Percentiles rank a stretch among this genome's conserved stretches.
These are phyloP conservation scores for Coemansia sp. DNA, from an alignment of 192 early-diverging fungal genomes.

Conservation along the genomic window DNA sequence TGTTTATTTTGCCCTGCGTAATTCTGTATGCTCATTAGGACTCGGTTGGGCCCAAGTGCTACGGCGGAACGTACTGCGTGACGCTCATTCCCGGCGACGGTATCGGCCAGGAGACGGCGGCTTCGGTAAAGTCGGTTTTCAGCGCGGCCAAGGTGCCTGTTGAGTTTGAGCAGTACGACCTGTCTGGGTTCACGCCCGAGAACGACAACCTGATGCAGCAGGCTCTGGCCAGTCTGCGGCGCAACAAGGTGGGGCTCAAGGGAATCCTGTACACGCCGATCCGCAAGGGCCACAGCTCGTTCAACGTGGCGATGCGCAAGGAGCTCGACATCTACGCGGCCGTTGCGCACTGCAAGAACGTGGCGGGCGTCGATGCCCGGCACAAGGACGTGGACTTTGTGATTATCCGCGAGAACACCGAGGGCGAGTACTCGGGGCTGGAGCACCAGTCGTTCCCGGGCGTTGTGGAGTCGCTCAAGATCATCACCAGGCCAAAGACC, in stretches of 20 bases:
- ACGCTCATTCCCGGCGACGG: slow-evolving; percentile 99
- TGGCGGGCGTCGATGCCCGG: slow-evolving; percentile 80
- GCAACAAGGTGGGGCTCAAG: slow-evolving; percentile 98
- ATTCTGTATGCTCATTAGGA: too few relatives aligned
- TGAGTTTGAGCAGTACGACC: slow-evolving; percentile 96
- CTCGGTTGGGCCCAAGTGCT: slow-evolving; percentile 54
- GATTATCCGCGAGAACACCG: slow-evolving; percentile 99
- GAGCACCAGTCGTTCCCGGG: slow-evolving; percentile 98
- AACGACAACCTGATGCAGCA: slow-evolving; percentile 83
- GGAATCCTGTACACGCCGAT: slow-evolving; percentile 90
- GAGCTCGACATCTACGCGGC: slow-evolving; percentile 99
- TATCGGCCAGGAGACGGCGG: slow-evolving; percentile 90
- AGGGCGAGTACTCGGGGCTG: slow-evolving; percentile 99
- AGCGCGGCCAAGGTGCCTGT: slow-evolving; percentile 89
- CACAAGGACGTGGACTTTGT: slow-evolving; percentile 95
- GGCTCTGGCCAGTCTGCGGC: slow-evolving; percentile 83
- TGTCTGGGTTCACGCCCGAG: slow-evolving; percentile 84
- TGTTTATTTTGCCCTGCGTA: too few relatives aligned
- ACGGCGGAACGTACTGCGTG: slow-evolving; percentile 93
- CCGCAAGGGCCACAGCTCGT: slow-evolving; percentile 83
- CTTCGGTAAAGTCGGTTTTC: slow-evolving; percentile 92
- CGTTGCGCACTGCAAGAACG: slow-evolving; percentile 85
- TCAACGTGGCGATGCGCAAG: slow-evolving; percentile 96
- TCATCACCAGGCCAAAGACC: slow-evolving; percentile 93
- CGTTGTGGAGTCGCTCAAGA: slow-evolving; percentile 98